Conservation (phyloP, 495 filamentous ascomycete species). For the Cercophora sp. region DNA sequence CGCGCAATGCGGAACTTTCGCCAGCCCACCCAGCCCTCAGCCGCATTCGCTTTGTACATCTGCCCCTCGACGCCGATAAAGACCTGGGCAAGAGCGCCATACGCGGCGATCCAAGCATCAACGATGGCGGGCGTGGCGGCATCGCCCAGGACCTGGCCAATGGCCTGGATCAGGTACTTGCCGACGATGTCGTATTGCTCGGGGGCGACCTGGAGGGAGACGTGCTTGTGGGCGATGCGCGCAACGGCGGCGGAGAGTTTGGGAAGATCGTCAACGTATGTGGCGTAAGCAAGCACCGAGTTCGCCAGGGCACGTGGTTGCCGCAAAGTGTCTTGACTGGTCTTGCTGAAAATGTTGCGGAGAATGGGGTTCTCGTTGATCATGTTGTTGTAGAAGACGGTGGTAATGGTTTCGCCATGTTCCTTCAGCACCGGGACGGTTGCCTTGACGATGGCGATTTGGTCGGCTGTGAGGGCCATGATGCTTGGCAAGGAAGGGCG, state of each 20-base stretch:
- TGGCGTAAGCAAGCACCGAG: conserved; percentile 66
- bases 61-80: conserved; percentile 61
- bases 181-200: conserved; percentile 68
- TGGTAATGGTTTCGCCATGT: conserved; percentile 64
- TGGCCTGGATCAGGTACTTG: conserved; percentile 61
- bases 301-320: conserved; percentile 63
- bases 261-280: conserved; percentile 65
- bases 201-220: conserved; percentile 63
- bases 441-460: conserved; percentile 53
- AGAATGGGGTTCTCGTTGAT: conserved; percentile 58
- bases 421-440: conserved; percentile 60
- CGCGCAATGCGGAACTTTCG: conserved; percentile 58
- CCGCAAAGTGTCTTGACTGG: conserved; percentile 60
- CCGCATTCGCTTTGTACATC: conserved; percentile 53
- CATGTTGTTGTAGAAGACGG: conserved; percentile 65
- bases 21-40: conserved; percentile 57
- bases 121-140: conserved; percentile 63
- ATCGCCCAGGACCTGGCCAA: conserved; percentile 62
- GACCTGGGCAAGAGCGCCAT: conserved; percentile 59
- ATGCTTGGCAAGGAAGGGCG: conserved; percentile 5
- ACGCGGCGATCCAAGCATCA: conserved; percentile 63
- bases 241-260: conserved; percentile 60
- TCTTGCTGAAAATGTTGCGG: conserved; percentile 62
- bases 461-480: conserved; percentile 31
- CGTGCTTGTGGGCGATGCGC: conserved; percentile 73